These are phyloP conservation scores for Plicaturopsis crispa DNA, from an alignment of 768 basidiomycete genomes.

Conservation along the genomic window DNA sequence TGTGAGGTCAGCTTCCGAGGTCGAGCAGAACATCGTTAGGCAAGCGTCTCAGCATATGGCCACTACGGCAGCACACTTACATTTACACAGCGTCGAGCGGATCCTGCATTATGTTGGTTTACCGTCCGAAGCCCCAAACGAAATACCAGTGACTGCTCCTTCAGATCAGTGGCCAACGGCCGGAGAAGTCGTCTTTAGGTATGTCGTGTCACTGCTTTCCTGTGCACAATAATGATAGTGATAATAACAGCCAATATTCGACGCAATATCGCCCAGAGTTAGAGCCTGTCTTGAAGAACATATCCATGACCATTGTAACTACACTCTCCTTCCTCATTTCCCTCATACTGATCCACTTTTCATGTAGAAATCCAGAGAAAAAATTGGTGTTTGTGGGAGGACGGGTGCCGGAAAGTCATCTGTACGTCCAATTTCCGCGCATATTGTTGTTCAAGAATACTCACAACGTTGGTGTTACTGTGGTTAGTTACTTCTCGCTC, in stretches of 20 bases:
- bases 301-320: conserved; percentile 63
- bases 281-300: conserved; percentile 70
- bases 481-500: conserved; percentile 50
- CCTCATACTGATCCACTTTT: conserved; percentile 2
- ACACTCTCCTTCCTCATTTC: not conserved
- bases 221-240: no score
- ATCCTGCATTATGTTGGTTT: conserved; percentile 78
- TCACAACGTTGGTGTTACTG: not conserved
- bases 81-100: conserved; percentile 84
- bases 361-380: conserved; percentile 62
- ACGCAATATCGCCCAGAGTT: conserved; percentile 75
- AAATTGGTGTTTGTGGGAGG: conserved; percentile 83
- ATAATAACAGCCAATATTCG: conserved; percentile 55
- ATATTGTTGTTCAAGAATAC: no score
- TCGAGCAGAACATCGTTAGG: conserved; percentile 88
- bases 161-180: conserved; percentile 58
- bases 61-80: no score
- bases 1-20: conserved; percentile 76
- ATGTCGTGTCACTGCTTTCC: no score
- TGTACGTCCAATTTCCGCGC: no score
- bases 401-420: conserved; percentile 82
- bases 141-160: conserved; percentile 54
- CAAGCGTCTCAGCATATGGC: no score
- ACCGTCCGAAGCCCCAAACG: conserved; percentile 64
- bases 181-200: conserved; percentile 72